These are phyloP conservation scores for Eimeria necatrix DNA, from an alignment of 169 alveolate genomes.

Conservation along the genomic window DNA sequence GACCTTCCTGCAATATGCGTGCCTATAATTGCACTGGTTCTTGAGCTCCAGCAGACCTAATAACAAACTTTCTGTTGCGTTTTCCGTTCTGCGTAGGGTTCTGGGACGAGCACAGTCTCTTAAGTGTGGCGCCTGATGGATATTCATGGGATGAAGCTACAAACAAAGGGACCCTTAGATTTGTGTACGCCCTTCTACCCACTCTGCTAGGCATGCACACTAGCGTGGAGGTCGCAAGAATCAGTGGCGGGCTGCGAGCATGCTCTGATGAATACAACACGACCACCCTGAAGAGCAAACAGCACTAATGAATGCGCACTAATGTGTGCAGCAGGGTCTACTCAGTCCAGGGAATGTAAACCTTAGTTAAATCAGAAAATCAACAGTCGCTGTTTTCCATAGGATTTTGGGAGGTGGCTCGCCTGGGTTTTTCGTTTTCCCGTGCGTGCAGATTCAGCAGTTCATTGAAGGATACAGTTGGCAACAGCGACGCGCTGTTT, in stretches of 20 bases:
- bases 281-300: no score
- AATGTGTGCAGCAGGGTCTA: no score
- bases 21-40: neutral
- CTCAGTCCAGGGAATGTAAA: no score
- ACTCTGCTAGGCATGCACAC: no score
- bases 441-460: slow-evolving; percentile 10
- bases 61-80: neutral
- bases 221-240: neutral
- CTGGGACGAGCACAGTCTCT: slow-evolving; percentile 73
- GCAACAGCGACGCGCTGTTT: slow-evolving; percentile 25
- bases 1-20: neutral
- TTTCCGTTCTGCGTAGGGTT: neutral
- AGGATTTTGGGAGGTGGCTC: neutral
- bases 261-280: no score
- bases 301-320: no score
- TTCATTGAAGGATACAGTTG: slow-evolving; percentile 21
- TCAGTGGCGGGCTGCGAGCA: neutral
- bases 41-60: neutral
- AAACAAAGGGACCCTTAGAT: slow-evolving; percentile 28
- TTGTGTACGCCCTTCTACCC: slow-evolving; percentile 30
- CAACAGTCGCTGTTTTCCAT: neutral
- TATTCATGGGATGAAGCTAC: slow-evolving; percentile 50
- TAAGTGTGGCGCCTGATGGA: slow-evolving; percentile 58
- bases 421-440: neutral
- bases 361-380: neutral